Base-by-base conservation (phyloP, 2,329 filamentous ascomycete genomes). In the Pseudogymnoascus sp. region DNA sequence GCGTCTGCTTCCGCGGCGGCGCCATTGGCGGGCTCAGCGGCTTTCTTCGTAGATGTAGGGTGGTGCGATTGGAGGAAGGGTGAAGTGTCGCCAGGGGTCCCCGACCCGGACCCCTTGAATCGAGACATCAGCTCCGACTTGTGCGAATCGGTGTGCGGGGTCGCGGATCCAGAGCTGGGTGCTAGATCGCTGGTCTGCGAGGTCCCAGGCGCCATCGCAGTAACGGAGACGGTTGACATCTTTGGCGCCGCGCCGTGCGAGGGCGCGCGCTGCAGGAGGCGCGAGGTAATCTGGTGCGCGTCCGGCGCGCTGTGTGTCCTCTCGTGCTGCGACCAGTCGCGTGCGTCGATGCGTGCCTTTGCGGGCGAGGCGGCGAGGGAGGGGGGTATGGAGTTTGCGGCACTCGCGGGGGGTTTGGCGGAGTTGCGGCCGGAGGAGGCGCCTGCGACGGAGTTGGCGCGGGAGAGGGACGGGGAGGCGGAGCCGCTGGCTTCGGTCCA, bases 401-500 rank as follows among this genome's bases (percentile, higher is more conserved):
- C 69, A 65, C 70, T 74, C 6, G 66, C 67, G 15, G 67, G 69
- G 55, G 72, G 74, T 67, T 75, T 79, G 29, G 77, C 72, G 31
- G 77, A 81, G 10, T 78, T 79, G 61, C 79, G 79, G 18, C 74
- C 78, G 66, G 78, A 80, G 72, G 64, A 45, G 67, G 69, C 13
- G 64, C 78, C 78, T 63, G 78, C 77, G 33, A 81, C 73, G 2
- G 81, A 83, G 27, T 78, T 62, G 72, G 68, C 77, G 62, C 80
- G 74, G 10, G 80, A 81, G 52, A 82, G 73, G 64, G 84, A 81
- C 4, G 84, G 84, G 9, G 83, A 86, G 60, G 84, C 84, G 62
- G 82, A 85, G 55, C 78, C 79, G 72, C 83, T 87, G 63, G 84
- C 84, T 73, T 88, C 85, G 42, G 87, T 82, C 85, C 85, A 87